These are phyloP conservation scores for Zymoseptoria ardabiliae DNA, from an alignment of 2,329 filamentous ascomycete genomes.

Conservation along the genomic window DNA sequence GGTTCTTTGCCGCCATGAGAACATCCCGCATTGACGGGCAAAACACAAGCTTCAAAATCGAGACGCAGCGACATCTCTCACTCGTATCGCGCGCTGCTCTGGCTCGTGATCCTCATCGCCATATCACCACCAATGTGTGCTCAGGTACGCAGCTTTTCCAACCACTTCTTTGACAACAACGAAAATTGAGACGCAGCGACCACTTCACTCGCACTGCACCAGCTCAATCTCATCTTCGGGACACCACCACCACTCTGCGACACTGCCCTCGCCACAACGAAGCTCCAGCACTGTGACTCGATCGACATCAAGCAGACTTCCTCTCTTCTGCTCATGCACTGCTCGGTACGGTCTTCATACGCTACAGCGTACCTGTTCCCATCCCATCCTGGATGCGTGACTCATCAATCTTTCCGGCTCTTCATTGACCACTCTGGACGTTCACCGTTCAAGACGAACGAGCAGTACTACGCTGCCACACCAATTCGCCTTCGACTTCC, in stretches of 20 bases:
- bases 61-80: no score
- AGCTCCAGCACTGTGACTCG: not conserved
- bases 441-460: not conserved
- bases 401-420: not conserved
- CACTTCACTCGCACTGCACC: not conserved
- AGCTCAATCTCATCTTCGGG: not conserved
- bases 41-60: no score
- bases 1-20: no score
- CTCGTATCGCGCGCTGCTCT: no score
- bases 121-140: no score
- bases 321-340: not conserved
- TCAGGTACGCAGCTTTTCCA: no score
- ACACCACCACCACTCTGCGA: not conserved
- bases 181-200: not conserved
- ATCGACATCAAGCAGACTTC: not conserved
- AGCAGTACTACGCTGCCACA: not conserved
- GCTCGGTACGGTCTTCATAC: not conserved
- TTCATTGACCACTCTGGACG: not conserved
- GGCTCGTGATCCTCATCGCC: no score
- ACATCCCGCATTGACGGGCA: no score
- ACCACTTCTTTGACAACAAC: no score
- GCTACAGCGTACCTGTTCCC: not conserved
- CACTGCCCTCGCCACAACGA: not conserved
- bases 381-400: not conserved
- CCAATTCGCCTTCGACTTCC: not conserved